Percentiles rank a stretch among this genome's conserved stretches.
Conservation (phyloP, 176 grass and related monocot species). For the Triticum turgidum region DNA sequence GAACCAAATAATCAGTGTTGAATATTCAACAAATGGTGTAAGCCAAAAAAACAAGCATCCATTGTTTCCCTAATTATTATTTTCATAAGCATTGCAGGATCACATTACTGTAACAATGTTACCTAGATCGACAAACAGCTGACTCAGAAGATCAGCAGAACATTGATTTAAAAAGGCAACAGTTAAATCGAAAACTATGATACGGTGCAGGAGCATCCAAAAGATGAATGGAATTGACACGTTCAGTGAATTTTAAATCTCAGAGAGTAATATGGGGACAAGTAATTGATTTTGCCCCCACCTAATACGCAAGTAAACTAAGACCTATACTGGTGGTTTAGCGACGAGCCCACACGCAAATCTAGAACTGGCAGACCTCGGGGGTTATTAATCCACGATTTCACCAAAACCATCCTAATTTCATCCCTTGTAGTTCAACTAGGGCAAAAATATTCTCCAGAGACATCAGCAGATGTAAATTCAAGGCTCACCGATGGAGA, state of each 20-base stretch:
- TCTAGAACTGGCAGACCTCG: not conserved
- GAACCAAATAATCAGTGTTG: not conserved
- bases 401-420: not conserved
- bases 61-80: not conserved
- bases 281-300: not conserved
- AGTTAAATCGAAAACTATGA: not conserved
- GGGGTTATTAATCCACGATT: not conserved
- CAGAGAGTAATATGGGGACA: not conserved
- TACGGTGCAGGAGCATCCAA: not conserved
- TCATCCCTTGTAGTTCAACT: not conserved
- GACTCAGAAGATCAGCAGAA: not conserved
- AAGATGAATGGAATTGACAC: not conserved
- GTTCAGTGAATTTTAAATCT: not conserved
- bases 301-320: constrained; percentile 12
- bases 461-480: not conserved
- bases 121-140: not conserved
- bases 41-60: not conserved
- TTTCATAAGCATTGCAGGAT: not conserved
- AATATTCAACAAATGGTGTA: not conserved
- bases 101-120: not conserved
- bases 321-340: not conserved
- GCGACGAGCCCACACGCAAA: not conserved
- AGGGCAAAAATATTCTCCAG: not conserved
- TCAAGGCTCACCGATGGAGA: constrained; percentile 68
- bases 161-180: not conserved